These are phyloP conservation scores for Neonothopanus nambi DNA, from an alignment of 1,284 basidiomycete species.

Conservation along the genomic window DNA sequence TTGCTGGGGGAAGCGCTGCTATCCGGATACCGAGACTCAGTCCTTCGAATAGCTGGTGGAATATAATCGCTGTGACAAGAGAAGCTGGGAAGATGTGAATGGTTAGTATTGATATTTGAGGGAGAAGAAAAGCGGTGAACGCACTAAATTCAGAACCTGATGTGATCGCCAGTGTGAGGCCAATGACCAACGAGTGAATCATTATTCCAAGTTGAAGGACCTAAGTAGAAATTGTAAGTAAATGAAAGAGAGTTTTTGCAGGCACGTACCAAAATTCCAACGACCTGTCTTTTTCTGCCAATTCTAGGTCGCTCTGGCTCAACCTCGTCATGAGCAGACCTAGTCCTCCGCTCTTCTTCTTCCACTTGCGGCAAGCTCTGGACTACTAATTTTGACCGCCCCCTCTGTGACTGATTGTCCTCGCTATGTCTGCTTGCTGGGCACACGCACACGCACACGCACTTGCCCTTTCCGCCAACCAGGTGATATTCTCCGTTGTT, in stretches of 20 bases:
- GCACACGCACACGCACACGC: constrained; percentile 20
- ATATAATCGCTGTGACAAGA: constrained; percentile 69
- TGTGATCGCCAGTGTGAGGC: constrained; percentile 68
- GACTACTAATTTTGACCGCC: constrained; percentile 1
- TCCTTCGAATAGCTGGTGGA: constrained; percentile 82
- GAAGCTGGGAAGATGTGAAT: constrained; percentile 46
- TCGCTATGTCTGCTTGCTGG: constrained; percentile 5
- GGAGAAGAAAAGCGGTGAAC: constrained; percentile 28
- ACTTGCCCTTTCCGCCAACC: constrained; percentile 13
- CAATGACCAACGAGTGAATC: constrained; percentile 81
- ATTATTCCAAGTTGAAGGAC: constrained; percentile 78
- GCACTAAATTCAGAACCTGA: constrained; percentile 68
- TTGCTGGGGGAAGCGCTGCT: constrained; percentile 53
- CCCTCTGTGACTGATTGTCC: constrained; percentile 1
- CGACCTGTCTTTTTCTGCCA: constrained; percentile 18
- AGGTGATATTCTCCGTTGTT: constrained; percentile 21
- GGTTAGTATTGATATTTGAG: constrained; percentile 4
- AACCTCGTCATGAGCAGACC: not conserved
- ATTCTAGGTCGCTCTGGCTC: constrained; percentile 6
- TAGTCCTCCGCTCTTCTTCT: not conserved
- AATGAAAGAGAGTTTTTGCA: not conserved
- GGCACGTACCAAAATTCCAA: constrained; percentile 16
- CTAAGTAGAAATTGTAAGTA: constrained; percentile 31
- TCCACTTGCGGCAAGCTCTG: constrained; percentile 4
- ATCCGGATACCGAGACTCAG: constrained; percentile 78